Evolutionary conservation across 805 yeast species (phyloP).

Genomic region (Citeromyces matritensis): DNA sequence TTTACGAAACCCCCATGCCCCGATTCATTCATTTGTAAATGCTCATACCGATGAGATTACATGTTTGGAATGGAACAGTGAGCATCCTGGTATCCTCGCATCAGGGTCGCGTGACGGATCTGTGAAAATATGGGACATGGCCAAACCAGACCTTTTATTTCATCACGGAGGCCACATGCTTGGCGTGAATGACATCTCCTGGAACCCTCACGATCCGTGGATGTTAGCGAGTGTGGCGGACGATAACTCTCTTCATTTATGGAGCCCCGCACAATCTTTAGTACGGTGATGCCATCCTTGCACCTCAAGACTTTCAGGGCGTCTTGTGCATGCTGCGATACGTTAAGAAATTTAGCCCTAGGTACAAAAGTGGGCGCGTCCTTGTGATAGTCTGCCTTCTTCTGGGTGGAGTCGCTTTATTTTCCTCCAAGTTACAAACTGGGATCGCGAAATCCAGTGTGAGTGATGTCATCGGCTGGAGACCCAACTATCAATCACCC

Average conservation of each 20-base stretch:
- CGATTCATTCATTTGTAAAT: constrained; percentile 11
- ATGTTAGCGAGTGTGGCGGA: constrained; percentile 66
- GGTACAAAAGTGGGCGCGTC: too few species aligned
- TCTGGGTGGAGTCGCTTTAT: too few species aligned
- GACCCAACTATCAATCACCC: too few species aligned
- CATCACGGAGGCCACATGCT: constrained; percentile 77
- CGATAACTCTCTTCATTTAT: constrained; percentile 78
- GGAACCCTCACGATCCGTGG: constrained; percentile 66
- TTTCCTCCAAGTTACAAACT: too few species aligned
- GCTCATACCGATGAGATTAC: constrained; percentile 45
- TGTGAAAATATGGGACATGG: constrained; percentile 49
- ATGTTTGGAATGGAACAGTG: constrained; percentile 61
- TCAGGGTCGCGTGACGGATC: constrained; percentile 50
- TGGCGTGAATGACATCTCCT: constrained; percentile 72
- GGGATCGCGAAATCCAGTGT: too few species aligned
- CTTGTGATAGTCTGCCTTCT: too few species aligned
- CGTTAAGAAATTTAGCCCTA: too few species aligned
- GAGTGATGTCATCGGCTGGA: too few species aligned
- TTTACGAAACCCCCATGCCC: constrained; percentile 25
- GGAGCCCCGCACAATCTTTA: constrained; percentile 39
- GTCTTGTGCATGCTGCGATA: too few species aligned
- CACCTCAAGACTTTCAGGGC: too few species aligned
- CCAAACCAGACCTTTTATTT: constrained; percentile 26
- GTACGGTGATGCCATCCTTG: too few species aligned
- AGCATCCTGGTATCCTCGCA: constrained; percentile 35